A percentile compares a stretch with the other conserved stretches of the same genome.
Conservation (phyloP, 1,139 yeast genomes). For the Geotrichum cucujoidarum region DNA sequence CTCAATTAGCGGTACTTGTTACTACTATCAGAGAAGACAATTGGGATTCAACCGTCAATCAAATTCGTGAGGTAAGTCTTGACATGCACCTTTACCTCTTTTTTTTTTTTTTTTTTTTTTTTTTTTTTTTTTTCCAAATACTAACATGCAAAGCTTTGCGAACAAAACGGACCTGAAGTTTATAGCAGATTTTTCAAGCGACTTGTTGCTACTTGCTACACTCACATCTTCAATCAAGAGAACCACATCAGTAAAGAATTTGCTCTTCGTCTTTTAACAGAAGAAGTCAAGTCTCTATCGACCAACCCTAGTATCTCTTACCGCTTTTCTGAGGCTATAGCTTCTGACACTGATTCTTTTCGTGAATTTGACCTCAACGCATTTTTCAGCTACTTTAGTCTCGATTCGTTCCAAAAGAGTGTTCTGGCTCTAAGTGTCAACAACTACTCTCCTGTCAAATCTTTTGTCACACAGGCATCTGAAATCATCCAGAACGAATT, state of each 20-base stretch:
- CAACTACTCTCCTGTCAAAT: neutral
- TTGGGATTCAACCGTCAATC: slow-evolving; percentile 42
- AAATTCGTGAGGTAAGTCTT: slow-evolving; percentile 41
- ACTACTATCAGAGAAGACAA: slow-evolving; percentile 43
- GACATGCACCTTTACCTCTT: neutral
- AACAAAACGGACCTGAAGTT: slow-evolving; percentile 37
- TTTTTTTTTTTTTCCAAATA: neutral
- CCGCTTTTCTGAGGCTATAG: slow-evolving; percentile 30
- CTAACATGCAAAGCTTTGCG: slow-evolving; percentile 35
- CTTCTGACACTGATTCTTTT: slow-evolving; percentile 31
- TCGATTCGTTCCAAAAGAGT: slow-evolving; percentile 24
- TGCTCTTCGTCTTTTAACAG: slow-evolving; percentile 23
- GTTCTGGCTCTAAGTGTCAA: slow-evolving; percentile 16
- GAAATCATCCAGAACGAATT: slow-evolving; percentile 8
- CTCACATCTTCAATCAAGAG: slow-evolving; percentile 34
- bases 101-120: slow-evolving; percentile 1
- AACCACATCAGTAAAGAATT: slow-evolving; percentile 21
- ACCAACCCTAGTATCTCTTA: slow-evolving; percentile 27
- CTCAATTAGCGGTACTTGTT: slow-evolving; percentile 52
- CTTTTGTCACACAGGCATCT: neutral
- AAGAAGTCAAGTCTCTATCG: slow-evolving; percentile 26
- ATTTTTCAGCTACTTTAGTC: slow-evolving; percentile 24
- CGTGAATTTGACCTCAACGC: slow-evolving; percentile 25
- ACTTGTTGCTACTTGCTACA: slow-evolving; percentile 32
- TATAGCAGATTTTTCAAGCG: slow-evolving; percentile 37